phyloP scores from a whole-genome alignment of 1,284 basidiomycete species.

The Cutaneotrichosporon sp. region DNA sequence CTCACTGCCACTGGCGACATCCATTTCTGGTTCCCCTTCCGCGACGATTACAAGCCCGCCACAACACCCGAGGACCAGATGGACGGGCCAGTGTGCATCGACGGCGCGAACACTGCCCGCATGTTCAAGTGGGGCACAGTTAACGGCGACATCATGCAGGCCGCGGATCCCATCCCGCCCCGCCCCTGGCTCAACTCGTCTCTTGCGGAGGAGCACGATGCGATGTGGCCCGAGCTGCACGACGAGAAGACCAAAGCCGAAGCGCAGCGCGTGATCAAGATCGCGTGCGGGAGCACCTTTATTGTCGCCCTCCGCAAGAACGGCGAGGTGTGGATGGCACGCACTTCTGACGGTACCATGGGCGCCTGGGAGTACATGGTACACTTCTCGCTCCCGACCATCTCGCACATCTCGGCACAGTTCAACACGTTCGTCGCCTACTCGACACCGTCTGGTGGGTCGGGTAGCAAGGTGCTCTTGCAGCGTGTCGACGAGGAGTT shows the following conservation, averaged over 20 bases:
- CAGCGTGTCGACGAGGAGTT: conserved; percentile 44
- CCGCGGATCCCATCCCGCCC: conserved; percentile 28
- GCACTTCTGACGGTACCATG: neutral
- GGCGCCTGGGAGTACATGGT: conserved; percentile 50
- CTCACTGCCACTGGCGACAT: conserved; percentile 70
- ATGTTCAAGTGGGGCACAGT: conserved; percentile 41
- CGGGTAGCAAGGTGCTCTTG: conserved; percentile 42
- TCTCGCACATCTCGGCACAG: conserved; percentile 75
- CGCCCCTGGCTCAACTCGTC: conserved; percentile 51
- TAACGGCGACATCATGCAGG: conserved; percentile 26
- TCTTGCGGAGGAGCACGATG: conserved; percentile 50
- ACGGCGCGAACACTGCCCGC: conserved; percentile 44
- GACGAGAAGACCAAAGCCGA: conserved; percentile 30
- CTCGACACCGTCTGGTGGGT: conserved; percentile 60
- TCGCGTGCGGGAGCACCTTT: conserved; percentile 68
- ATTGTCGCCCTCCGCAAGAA: conserved; percentile 68
- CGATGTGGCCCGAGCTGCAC: conserved; percentile 54
- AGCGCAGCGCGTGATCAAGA: conserved; percentile 64
- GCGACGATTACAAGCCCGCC: conserved; percentile 39
- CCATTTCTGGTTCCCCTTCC: conserved; percentile 71
- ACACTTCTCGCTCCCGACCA: conserved; percentile 43
- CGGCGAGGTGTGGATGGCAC: conserved; percentile 49
- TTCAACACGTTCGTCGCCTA: conserved; percentile 78
- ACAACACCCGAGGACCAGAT: conserved; percentile 23
- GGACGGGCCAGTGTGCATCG: conserved; percentile 35